Evolutionary conservation across 2,329 filamentous ascomycete genomes (phyloP).

Genomic region (Epichloe festucae): DNA sequence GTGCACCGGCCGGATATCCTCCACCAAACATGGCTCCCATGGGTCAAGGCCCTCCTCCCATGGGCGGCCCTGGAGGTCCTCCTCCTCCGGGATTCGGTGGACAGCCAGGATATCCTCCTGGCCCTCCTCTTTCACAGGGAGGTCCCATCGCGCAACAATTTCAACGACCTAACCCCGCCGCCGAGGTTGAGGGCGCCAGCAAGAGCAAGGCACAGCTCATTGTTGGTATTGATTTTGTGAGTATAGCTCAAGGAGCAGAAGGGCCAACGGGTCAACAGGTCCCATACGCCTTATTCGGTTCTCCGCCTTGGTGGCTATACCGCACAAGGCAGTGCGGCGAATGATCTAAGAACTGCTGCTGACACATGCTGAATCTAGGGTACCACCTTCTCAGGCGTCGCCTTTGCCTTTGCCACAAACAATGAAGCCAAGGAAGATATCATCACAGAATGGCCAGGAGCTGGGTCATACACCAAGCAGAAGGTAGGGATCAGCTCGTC

Average conservation of each 20-base stretch:
- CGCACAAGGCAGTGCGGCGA: neutral
- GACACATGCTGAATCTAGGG: conserved; percentile 41
- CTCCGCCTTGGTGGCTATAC: neutral
- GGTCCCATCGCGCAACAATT: conserved; percentile 28
- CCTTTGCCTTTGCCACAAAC: conserved; percentile 93
- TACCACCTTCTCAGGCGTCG: conserved; percentile 95
- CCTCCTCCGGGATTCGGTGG: conserved; percentile 33
- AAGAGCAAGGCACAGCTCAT: conserved; percentile 94
- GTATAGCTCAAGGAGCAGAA: conserved; percentile 15
- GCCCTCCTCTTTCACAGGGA: conserved; percentile 26
- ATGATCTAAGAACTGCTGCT: neutral
- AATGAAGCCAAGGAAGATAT: conserved; percentile 97
- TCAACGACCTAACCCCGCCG: conserved; percentile 32
- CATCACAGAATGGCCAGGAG: conserved; percentile 97
- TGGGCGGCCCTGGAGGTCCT: conserved; percentile 29
- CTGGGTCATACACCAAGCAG: conserved; percentile 95
- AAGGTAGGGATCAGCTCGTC: conserved; percentile 49
- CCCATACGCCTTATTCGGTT: neutral
- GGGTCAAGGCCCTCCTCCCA: conserved; percentile 29
- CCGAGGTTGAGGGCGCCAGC: conserved; percentile 76
- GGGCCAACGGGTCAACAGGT: too few relatives aligned
- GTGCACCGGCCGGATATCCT: conserved; percentile 47
- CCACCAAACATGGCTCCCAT: conserved; percentile 33
- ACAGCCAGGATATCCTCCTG: conserved; percentile 34
- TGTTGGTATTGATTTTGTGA: conserved; percentile 96